Evolutionary conservation across 495 filamentous ascomycete genomes (phyloP).

Genomic region (Penicillium psychrofluorescens): DNA sequence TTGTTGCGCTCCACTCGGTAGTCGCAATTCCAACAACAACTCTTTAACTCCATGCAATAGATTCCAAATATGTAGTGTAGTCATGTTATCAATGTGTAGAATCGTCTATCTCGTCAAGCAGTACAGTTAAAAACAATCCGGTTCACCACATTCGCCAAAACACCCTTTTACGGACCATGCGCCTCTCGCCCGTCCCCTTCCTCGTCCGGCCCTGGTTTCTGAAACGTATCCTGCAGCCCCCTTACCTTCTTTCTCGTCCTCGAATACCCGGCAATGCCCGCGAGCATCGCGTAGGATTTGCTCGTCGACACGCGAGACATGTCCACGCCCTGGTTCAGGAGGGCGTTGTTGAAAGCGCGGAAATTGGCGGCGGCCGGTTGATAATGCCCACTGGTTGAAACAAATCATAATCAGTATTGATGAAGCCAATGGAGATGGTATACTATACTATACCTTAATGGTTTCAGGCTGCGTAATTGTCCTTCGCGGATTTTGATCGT

Average conservation of each 20-base stretch:
- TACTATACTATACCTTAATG: slow-evolving; percentile 22
- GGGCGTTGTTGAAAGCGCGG: slow-evolving; percentile 63
- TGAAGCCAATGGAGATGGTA: not conserved
- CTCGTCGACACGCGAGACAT: slow-evolving; percentile 70
- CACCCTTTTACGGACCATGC: too few relatives aligned
- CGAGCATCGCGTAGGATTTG: slow-evolving; percentile 71
- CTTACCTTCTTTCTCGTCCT: slow-evolving; percentile 53
- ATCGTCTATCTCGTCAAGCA: too few relatives aligned
- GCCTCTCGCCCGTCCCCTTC: too few relatives aligned
- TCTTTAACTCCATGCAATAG: too few relatives aligned
- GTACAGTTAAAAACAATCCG: too few relatives aligned
- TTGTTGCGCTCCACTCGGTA: too few relatives aligned
- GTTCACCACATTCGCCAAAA: too few relatives aligned
- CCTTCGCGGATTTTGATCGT: slow-evolving; percentile 80
- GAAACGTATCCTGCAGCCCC: slow-evolving; percentile 21
- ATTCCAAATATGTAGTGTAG: too few relatives aligned
- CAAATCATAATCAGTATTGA: slow-evolving; percentile 17
- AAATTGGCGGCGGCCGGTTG: slow-evolving; percentile 75
- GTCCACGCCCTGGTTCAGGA: slow-evolving; percentile 70
- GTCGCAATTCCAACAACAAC: too few relatives aligned
- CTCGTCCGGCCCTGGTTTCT: not conserved
- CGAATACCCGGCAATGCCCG: slow-evolving; percentile 75
- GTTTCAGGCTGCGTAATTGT: slow-evolving; percentile 51
- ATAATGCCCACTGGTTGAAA: slow-evolving; percentile 66
- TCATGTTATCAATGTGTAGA: too few relatives aligned